A percentile compares a stretch with the other conserved stretches of the same genome.
Conservation (phyloP, 176 grass and related monocot species). For the Oryza longistaminata region DNA sequence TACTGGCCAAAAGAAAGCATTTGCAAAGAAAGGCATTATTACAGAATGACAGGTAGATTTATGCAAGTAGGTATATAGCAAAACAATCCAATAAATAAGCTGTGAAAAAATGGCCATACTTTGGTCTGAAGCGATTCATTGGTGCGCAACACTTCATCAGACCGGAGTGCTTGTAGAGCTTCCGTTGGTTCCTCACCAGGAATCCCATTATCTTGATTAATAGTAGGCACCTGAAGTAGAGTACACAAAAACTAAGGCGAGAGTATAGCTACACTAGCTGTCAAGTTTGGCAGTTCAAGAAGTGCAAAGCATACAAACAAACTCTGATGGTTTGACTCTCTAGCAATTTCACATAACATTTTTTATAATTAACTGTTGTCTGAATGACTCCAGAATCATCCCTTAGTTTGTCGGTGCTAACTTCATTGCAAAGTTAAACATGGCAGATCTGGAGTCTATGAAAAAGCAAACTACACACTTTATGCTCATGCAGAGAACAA, state of each 20-base stretch:
- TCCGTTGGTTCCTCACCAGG: constrained; percentile 67
- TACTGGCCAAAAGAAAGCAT: constrained; percentile 58
- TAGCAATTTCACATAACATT: no score
- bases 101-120: constrained; percentile 38
- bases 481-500: no score
- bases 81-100: neutral
- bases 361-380: no score
- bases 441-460: neutral
- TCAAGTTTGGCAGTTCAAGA: no score
- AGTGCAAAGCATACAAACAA: neutral
- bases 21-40: neutral
- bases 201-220: constrained; percentile 73
- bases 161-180: constrained; percentile 73
- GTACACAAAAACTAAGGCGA: neutral
- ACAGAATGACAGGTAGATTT: neutral
- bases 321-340: neutral
- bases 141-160: no score
- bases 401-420: no score
- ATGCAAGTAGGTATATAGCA: neutral
- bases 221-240: constrained; percentile 63
- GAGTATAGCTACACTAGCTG: no score
- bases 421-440: neutral
- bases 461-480: neutral
- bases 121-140: constrained; percentile 87
- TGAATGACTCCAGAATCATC: no score